phyloP scores from a whole-genome alignment of 345 rosid species.

The Erysimum cheiranthoides region DNA sequence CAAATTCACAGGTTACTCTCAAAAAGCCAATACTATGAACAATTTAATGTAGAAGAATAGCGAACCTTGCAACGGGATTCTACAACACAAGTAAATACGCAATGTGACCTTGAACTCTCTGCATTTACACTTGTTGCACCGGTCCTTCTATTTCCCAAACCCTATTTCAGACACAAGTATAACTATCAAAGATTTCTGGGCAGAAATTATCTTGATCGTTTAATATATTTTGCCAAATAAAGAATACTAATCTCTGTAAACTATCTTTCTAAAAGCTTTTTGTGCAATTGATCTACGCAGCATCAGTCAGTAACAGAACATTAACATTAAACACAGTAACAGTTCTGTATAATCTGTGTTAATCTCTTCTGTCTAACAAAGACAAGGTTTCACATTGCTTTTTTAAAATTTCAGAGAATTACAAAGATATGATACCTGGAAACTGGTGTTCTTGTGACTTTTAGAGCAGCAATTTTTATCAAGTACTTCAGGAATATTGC shows the following conservation, averaged over 20 bases:
- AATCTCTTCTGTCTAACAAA: neutral
- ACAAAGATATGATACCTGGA: neutral
- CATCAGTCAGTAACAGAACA: neutral
- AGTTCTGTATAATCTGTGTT: neutral
- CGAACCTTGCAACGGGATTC: constrained; percentile 84
- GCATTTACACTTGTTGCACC: constrained; percentile 91
- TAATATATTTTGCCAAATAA: neutral
- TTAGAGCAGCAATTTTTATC: no score
- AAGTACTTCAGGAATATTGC: neutral
- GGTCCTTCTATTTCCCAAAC: constrained; percentile 78
- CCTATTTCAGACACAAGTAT: constrained; percentile 50
- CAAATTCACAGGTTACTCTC: neutral
- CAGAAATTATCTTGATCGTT: neutral
- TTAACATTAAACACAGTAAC: neutral
- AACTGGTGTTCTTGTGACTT: neutral
- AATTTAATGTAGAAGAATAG: neutral
- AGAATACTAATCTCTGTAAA: neutral
- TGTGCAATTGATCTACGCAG: constrained; percentile 4
- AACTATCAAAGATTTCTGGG: neutral
- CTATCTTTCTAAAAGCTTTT: neutral
- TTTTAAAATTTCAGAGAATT: no score
- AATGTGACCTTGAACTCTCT: constrained; percentile 90
- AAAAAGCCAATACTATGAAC: neutral
- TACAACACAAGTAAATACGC: constrained; percentile 87
- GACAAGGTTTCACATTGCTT: neutral